These are phyloP conservation scores for Suillus alpinus DNA, from an alignment of 768 basidiomycete species.

Conservation along the genomic window DNA sequence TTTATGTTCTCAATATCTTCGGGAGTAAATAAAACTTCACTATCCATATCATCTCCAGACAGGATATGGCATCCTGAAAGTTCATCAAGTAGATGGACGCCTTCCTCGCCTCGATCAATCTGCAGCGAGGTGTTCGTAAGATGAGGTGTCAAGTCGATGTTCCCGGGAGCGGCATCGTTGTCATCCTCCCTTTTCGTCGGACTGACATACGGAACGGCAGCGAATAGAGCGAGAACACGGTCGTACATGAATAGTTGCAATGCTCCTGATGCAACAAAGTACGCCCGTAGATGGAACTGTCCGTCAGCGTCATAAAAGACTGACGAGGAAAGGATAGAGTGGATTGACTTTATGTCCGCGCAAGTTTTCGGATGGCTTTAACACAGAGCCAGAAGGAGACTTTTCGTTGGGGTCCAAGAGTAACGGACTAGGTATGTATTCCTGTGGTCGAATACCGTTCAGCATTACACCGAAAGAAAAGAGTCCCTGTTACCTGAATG, in stretches of 20 bases:
- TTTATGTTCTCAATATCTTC: conserved; percentile 52
- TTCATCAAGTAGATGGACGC: conserved; percentile 79
- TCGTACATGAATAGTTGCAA: conserved; percentile 79
- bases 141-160: conserved; percentile 65
- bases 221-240: conserved; percentile 86
- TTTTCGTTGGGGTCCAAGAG: conserved; percentile 68
- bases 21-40: conserved; percentile 23
- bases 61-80: conserved; percentile 64
- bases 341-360: conserved; percentile 59
- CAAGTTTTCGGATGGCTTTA: conserved; percentile 21
- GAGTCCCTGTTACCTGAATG: conserved; percentile 63
- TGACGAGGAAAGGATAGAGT: background rate
- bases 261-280: conserved; percentile 76
- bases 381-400: conserved; percentile 23
- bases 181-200: conserved; percentile 38
- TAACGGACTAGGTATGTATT: conserved; percentile 79
- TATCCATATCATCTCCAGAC: conserved; percentile 18
- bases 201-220: conserved; percentile 61
- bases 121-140: conserved; percentile 94
- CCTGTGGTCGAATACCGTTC: conserved; percentile 43
- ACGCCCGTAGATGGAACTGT: conserved; percentile 93
- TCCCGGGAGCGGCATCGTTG: conserved; percentile 15
- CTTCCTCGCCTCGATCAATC: conserved; percentile 57
- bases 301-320: conserved; percentile 11
- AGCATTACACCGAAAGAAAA: conserved; percentile 5